A percentile compares a stretch with the other conserved stretches of the same genome.
Conservation (phyloP, 148 eudicot species). For the Spergularia marina region DNA sequence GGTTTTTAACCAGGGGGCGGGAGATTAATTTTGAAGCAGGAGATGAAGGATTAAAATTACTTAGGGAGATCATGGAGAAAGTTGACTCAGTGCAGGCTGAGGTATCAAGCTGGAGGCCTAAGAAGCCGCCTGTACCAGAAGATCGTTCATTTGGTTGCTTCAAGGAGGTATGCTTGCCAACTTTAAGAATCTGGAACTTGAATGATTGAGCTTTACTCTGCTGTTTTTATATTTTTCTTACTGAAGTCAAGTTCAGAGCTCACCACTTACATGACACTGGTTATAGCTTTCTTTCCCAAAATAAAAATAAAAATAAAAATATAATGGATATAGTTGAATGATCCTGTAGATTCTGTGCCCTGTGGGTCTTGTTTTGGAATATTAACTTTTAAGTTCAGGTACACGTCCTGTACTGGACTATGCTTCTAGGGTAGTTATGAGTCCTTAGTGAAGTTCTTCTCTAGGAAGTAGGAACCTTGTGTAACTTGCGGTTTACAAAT, state of each 20-base stretch:
- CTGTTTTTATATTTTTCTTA: not conserved
- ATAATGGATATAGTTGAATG: too few relatives aligned
- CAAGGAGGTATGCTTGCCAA: constrained; percentile 49
- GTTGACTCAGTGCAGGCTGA: constrained; percentile 59
- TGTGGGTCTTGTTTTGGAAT: too few relatives aligned
- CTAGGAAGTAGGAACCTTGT: too few relatives aligned
- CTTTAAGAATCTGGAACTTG: not conserved
- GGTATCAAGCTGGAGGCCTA: constrained; percentile 40
- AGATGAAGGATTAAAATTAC: constrained; percentile 47
- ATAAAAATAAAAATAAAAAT: too few relatives aligned
- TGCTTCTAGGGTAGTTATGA: too few relatives aligned
- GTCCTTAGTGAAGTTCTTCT: too few relatives aligned
- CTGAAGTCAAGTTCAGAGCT: not conserved
- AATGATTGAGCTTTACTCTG: not conserved
- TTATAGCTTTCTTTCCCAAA: too few relatives aligned
- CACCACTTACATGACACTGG: too few relatives aligned
- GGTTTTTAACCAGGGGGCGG: constrained; percentile 24
- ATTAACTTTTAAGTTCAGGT: too few relatives aligned
- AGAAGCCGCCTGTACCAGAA: constrained; percentile 30
- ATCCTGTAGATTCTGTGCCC: too few relatives aligned
- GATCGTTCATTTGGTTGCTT: constrained; percentile 41
- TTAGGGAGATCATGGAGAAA: constrained; percentile 67
- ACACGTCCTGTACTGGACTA: too few relatives aligned
- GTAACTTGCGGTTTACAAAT: too few relatives aligned
- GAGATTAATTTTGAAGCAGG: constrained; percentile 29